phyloP scores from a whole-genome alignment of 192 early-diverging fungal genomes.

The Ambispora gerdemannii region DNA sequence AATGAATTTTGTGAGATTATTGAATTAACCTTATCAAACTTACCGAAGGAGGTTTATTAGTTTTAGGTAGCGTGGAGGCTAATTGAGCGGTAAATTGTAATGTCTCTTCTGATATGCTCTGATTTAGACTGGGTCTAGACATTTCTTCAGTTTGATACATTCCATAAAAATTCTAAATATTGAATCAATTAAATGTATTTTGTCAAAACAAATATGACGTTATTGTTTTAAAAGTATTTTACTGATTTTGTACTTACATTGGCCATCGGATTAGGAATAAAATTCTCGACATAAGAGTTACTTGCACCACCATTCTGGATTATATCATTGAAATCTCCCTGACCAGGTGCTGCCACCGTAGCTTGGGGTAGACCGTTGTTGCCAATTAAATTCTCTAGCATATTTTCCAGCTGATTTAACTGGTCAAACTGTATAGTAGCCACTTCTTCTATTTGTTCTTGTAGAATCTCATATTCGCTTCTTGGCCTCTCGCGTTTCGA shows the following conservation, averaged over 20 bases:
- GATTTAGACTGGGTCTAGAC: constrained; percentile 27
- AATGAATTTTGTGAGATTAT: too few relatives aligned
- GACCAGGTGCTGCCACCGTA: neutral
- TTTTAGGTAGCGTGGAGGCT: constrained; percentile 1
- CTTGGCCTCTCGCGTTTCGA: constrained; percentile 26
- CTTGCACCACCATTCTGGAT: neutral
- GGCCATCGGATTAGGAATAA: neutral
- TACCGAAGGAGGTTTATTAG: neutral
- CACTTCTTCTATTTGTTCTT: constrained; percentile 28
- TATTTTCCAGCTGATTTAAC: constrained; percentile 13
- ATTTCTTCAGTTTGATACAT: constrained; percentile 7
- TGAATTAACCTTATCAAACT: too few relatives aligned
- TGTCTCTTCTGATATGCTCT: constrained; percentile 16
- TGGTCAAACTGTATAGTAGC: constrained; percentile 1
- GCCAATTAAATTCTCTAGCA: constrained; percentile 11
- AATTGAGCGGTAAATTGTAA: constrained; percentile 9
- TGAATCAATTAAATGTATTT: neutral
- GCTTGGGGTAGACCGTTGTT: neutral
- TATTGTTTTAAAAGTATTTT: neutral
- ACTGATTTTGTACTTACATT: neutral
- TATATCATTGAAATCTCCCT: neutral
- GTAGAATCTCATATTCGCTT: constrained; percentile 14
- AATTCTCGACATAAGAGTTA: neutral
- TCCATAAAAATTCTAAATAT: neutral
- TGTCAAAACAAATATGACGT: neutral